Evolutionary conservation across 768 basidiomycete species (phyloP), one percentile per base, ranked within the genome.

Genomic region (Gyrodon lividus): DNA sequence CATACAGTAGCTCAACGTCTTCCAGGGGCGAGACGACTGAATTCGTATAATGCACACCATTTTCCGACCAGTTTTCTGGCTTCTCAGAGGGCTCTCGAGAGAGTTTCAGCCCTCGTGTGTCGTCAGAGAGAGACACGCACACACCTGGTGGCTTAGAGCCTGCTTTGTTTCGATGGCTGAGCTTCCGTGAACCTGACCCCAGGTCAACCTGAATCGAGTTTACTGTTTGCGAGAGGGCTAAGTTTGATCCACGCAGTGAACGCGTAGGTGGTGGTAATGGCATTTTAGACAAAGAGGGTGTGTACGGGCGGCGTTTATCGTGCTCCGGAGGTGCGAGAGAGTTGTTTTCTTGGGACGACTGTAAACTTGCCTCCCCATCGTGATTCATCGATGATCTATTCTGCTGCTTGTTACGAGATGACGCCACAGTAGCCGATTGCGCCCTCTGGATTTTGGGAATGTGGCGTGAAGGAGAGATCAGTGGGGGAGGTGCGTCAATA

Each of bases 401-500:
- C 24, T 26, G 6, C 26, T 72, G 73, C 1, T 77, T 76, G 58
- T 82, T 77, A 26, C 83, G n/a, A n/a, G n/a, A n/a, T n/a, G n/a
- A n/a, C n/a, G n/a, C n/a, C n/a, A n/a, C n/a, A n/a, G n/a, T n/a
- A n/a, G n/a, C n/a, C n/a, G n/a, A n/a, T n/a, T n/a, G n/a, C n/a
- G n/a, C n/a, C n/a, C n/a, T n/a, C n/a, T n/a, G n/a, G n/a, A n/a
- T n/a, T n/a, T n/a, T n/a, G n/a, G n/a, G n/a, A n/a, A n/a, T n/a
- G n/a, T n/a, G n/a, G n/a, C n/a, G n/a, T n/a, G n/a, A n/a, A n/a
- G n/a, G n/a, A n/a, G n/a, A n/a, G n/a, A n/a, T 58, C 62, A 66
- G 75, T 7, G 81, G 77, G 6, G 79, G 78, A 0, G 79, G 73
- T 56, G 43, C 40, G 81, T 82, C 43, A 77, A 68, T 53, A 5